Base-by-base conservation (phyloP, 345 rosid species). In the Populus alba region DNA sequence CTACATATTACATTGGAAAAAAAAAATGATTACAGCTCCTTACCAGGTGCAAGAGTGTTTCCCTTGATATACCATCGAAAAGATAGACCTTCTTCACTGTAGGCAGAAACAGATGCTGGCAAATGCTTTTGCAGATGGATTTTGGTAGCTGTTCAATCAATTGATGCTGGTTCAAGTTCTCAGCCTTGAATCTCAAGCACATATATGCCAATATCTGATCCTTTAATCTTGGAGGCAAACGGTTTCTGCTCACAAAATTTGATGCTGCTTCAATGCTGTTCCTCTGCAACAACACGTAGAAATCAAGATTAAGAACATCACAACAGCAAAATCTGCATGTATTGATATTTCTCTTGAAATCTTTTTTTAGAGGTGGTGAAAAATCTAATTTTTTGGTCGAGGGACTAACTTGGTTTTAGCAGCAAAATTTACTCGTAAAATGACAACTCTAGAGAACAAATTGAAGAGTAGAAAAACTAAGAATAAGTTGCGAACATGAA, bases 151-250 rank as follows among this genome's bases (percentile, higher is more conserved):
- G 99, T 8, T 95, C 95, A 75, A 95, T 84, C 57, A 95, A 77
- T 25, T 93, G 93, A 49, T 93, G 86, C 79, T 93, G 97, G 70
- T 95, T 95, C 77, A 95, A 89, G 81, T 90, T 89, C 90, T 93
- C 99, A 8, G 99, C 98, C 80, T 92, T 91, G 68, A 91, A 93
- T 83, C 97, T 90, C 73, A 93, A 77, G 72, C 98, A 95, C 98
- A 95, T 92, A 81, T 93, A 95, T 71, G 97, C 98, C 82, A 95
- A 59, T 33, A 95, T 95, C 79, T 95, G 99, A 25, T 87, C 89
- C 81, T 88, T 95, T 66, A 93, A 39, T 85, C 95, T 87, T 3
- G 87, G 86, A 6, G 99, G 99, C 77, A 93, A 83, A 62, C 83
- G 81, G 79, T 95, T 95, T 79, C 95, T 87, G n/a, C 86, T 66